phyloP scores from a whole-genome alignment of 2,329 filamentous ascomycete genomes.

The Ilyonectria sp. region DNA sequence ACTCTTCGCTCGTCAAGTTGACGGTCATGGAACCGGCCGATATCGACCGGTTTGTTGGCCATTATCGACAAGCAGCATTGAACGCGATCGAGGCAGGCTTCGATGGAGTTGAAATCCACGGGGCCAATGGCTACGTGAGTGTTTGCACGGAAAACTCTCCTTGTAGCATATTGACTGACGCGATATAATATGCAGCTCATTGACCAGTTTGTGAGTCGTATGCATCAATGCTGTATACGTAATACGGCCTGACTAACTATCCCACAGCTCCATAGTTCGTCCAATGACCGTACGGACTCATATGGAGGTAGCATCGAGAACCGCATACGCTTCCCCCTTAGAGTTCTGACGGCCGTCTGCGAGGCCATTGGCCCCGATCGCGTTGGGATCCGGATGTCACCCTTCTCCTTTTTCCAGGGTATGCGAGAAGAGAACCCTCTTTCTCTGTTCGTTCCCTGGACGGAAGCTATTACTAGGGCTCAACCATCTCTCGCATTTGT shows the following conservation, averaged over 20 bases:
- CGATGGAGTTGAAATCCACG: constrained; percentile 77
- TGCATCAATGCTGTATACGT: too few species aligned
- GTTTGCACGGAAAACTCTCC: too few species aligned
- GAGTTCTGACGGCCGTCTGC: constrained; percentile 62
- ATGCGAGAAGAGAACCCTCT: constrained; percentile 75
- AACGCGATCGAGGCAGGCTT: constrained; percentile 76
- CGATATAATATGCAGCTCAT: constrained; percentile 49
- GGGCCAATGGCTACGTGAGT: constrained; percentile 72
- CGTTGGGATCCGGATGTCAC: constrained; percentile 71
- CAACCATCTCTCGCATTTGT: constrained; percentile 72
- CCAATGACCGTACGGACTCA: constrained; percentile 66
- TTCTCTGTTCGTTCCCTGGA: constrained; percentile 65
- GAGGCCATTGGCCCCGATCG: constrained; percentile 66
- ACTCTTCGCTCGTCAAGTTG: constrained; percentile 44
- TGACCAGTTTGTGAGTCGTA: constrained; percentile 68
- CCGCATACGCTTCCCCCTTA: constrained; percentile 64
- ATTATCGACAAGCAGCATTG: constrained; percentile 69
- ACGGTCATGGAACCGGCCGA: constrained; percentile 74
- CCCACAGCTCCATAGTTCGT: constrained; percentile 55
- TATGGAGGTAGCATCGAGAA: constrained; percentile 71
- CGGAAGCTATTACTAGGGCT: constrained; percentile 67
- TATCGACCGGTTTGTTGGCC: constrained; percentile 73
- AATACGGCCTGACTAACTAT: neutral
- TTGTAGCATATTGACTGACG: constrained; percentile 16
- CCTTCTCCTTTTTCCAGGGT: constrained; percentile 73